phyloP scores from a whole-genome alignment of 2,329 filamentous ascomycete species.

The Fusarium tricinctum region DNA sequence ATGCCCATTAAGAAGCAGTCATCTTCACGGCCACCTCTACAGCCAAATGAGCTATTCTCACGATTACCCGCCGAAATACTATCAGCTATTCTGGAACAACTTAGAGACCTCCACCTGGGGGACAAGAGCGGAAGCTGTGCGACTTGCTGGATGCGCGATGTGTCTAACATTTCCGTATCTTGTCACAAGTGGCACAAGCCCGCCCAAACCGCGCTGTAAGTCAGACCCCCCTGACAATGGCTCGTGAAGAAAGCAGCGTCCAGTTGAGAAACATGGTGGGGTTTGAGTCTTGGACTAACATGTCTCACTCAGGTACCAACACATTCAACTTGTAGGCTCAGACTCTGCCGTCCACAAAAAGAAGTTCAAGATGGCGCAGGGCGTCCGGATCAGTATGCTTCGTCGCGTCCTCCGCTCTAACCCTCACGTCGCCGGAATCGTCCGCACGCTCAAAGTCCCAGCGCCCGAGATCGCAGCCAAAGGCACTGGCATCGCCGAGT shows the following conservation, averaged over 20 bases:
- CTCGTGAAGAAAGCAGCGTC: neutral
- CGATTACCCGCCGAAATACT: slow-evolving; percentile 71
- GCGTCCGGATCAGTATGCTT: slow-evolving; percentile 68
- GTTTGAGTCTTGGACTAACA: slow-evolving; percentile 30
- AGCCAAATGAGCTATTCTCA: slow-evolving; percentile 67
- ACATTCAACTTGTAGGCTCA: slow-evolving; percentile 70
- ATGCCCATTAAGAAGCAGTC: slow-evolving; percentile 41
- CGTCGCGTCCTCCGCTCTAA: slow-evolving; percentile 69
- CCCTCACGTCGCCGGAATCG: slow-evolving; percentile 66
- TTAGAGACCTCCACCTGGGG: slow-evolving; percentile 66
- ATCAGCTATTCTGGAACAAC: slow-evolving; percentile 66
- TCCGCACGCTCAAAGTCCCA: slow-evolving; percentile 69
- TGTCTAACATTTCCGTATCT: slow-evolving; percentile 64
- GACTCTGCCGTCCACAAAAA: slow-evolving; percentile 70
- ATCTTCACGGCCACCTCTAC: slow-evolving; percentile 48
- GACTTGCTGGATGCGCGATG: slow-evolving; percentile 75
- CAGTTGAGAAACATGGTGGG: neutral
- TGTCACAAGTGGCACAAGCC: slow-evolving; percentile 67
- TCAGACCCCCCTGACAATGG: slow-evolving; percentile 12
- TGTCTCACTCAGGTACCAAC: slow-evolving; percentile 62
- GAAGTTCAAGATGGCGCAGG: slow-evolving; percentile 67
- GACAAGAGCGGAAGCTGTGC: slow-evolving; percentile 67
- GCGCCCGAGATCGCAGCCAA: slow-evolving; percentile 59
- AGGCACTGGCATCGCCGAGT: slow-evolving; percentile 59
- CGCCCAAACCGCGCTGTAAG: slow-evolving; percentile 66